Evolutionary conservation across 352 stramenopile species (phyloP), one percentile per base, ranked within the genome.

Genomic region (Globisporangium orthogonon): DNA sequence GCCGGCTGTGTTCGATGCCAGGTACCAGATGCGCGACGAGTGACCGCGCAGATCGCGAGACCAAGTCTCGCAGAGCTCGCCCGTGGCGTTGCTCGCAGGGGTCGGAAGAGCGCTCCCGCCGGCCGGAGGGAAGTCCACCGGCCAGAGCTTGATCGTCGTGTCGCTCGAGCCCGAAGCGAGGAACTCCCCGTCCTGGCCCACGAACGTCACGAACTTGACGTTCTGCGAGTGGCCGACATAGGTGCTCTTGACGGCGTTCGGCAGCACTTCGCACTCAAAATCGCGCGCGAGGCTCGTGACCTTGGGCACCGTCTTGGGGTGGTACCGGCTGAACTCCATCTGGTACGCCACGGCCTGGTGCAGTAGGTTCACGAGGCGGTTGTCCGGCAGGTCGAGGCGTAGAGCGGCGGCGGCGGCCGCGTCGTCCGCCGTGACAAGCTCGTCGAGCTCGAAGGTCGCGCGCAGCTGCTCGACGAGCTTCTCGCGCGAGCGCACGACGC

Each of bases 271-370:
- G 58, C 86, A 91, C 62, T 94, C 82, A 67, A 93, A 96, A 58
- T 96, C 86, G 14, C 78, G 74, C 40, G 93, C 65, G 50, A 96
- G 63, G 40, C 84, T 92, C 57, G 78, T 77, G 28, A 96, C 84
- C 41, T 91, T 92, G 30, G 86, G 86, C 40, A 94, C 80, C 2
- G 83, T 93, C 57, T 92, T 91, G 1, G 82, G 84, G 46, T 93
- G 83, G 50, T 93, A 94, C 41, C 81, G 76, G 74, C 80, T 91
- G 54, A 96, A 96, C 54, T 96, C 86, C 81, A 94, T 92, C 58
- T 96, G 86, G 63, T 96, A 96, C 7, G 86, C 83, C 10, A 94
- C 85, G 51, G 79, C 86, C 59, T 96, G 86, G 47, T 94, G 84
- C 15, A 94, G 63, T 44, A 96, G 66, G 41, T 89, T 72, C 47